Conservation (phyloP, 2,329 filamentous ascomycete genomes). For the Scortechinia acanthostroma region DNA sequence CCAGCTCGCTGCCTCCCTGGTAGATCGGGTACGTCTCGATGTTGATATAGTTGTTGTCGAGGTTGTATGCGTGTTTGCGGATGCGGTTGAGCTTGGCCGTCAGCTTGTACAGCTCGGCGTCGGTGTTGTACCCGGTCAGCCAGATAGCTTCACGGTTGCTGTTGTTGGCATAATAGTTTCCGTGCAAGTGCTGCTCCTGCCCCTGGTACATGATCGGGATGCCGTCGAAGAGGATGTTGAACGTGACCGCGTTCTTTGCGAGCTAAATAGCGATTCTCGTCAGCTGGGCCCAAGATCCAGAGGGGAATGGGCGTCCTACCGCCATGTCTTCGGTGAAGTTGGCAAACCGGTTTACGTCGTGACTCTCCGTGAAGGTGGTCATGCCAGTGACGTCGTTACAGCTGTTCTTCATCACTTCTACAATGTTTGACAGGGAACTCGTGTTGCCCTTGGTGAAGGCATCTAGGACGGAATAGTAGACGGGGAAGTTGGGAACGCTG, state of each 20-base stretch:
- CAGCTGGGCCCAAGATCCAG: not conserved
- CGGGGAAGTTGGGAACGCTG: conserved; percentile 36
- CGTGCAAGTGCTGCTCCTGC: conserved; percentile 52
- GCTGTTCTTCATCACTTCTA: conserved; percentile 16
- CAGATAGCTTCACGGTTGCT: conserved; percentile 49
- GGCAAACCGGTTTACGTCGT: conserved; percentile 46
- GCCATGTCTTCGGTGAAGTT: conserved; percentile 40
- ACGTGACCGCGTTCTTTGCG: conserved; percentile 53
- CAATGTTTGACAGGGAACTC: conserved; percentile 15
- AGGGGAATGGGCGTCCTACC: conserved; percentile 6
- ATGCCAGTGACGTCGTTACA: conserved; percentile 33
- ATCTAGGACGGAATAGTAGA: conserved; percentile 22
- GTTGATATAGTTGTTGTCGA: conserved; percentile 24
- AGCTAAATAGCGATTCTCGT: conserved; percentile 17
- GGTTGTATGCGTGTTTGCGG: conserved; percentile 31
- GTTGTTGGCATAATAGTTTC: conserved; percentile 35
- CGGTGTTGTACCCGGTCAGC: conserved; percentile 38
- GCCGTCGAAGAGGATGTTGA: conserved; percentile 51
- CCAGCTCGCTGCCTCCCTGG: conserved; percentile 29
- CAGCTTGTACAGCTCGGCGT: conserved; percentile 36
- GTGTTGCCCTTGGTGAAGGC: conserved; percentile 17
- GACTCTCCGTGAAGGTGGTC: conserved; percentile 49
- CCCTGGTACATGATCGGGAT: conserved; percentile 62
- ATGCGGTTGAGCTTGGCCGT: conserved; percentile 39
- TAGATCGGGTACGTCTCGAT: conserved; percentile 27